Evolutionary conservation across 2,329 filamentous ascomycete genomes (phyloP).

Genomic region (Microdochium nivale): DNA sequence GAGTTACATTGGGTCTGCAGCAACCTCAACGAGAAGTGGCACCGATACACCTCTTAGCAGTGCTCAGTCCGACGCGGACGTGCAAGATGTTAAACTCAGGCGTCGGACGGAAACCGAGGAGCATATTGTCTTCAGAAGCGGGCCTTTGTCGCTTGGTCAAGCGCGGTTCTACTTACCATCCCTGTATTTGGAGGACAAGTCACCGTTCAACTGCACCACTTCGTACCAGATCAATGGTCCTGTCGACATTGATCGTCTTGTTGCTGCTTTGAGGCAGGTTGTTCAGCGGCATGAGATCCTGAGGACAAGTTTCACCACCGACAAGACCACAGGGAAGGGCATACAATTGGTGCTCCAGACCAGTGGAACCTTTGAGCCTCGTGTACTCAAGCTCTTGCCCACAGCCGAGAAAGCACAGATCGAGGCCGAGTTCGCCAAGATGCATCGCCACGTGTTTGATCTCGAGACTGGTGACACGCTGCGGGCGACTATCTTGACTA

Average conservation of each 20-base stretch:
- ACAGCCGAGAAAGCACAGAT: neutral
- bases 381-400: neutral
- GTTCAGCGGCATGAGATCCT: slow-evolving; percentile 14
- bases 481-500: slow-evolving; percentile 13
- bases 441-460: slow-evolving; percentile 15
- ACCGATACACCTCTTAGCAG: neutral
- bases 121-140: slow-evolving; percentile 1
- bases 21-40: neutral
- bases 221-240: slow-evolving; percentile 16
- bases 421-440: neutral
- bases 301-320: slow-evolving; percentile 12
- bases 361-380: neutral
- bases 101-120: too few relatives aligned
- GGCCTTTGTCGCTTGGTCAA: slow-evolving; percentile 22
- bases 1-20: neutral
- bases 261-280: slow-evolving; percentile 17
- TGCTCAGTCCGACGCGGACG: neutral
- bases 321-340: slow-evolving; percentile 1
- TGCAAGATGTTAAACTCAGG: neutral
- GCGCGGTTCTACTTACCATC: slow-evolving; percentile 21
- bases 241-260: slow-evolving; percentile 14
- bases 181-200: slow-evolving; percentile 17
- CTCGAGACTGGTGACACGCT: slow-evolving; percentile 16
- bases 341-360: slow-evolving; percentile 1
- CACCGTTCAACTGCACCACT: slow-evolving; percentile 23